Base-by-base conservation (phyloP, 2,329 filamentous ascomycete species). In the Fusarium protoensiforme region DNA sequence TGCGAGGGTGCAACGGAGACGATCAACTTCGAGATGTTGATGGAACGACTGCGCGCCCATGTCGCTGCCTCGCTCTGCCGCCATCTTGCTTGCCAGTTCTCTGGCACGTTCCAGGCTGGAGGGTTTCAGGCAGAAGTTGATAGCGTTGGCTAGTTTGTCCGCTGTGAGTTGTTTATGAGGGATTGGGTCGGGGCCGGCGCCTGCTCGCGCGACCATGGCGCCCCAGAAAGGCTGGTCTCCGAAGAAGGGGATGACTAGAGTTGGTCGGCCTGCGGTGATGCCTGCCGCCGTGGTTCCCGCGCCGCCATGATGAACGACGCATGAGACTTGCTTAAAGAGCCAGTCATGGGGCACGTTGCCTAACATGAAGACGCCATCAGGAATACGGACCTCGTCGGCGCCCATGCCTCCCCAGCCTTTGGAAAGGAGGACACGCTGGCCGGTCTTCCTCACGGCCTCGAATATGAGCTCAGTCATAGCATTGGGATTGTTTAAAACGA, bases 341-440 rank as follows among this genome's bases (percentile, higher is more conserved):
- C 94, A 97, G 82, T 97, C 95, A 72, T 97, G 95, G 1, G 94
- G 94, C 53, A 92, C 91, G 77, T 96, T 96, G 13, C 93, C 94
- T 36, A 97, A 86, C 90, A 97, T 94, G 78, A 93, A 94, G 2
- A 97, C 90, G 5, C 91, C 90, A 3, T 94, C 90, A 0, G 94
- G 94, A 16, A 94, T 82, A 1, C 88, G 88, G 4, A 93, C 79
- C 35, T 90, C 85, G 75, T 94, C 92, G 0, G 90, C 92, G 35
- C 94, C 94, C 8, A 97, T 85, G 1, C 94, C 94, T 57, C 94
- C 94, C 95, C 94, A 97, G 16, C 94, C 95, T 78, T 96, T 95
- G 0, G 94, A 96, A 1, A 97, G 92, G 1, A 97, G 84, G 2
- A 94, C 94, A 63, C 94, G 87, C 18, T 93, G 88, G 1, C 93